Conservation (phyloP, 106 monocot species). For the Iris macrosiphon region DNA sequence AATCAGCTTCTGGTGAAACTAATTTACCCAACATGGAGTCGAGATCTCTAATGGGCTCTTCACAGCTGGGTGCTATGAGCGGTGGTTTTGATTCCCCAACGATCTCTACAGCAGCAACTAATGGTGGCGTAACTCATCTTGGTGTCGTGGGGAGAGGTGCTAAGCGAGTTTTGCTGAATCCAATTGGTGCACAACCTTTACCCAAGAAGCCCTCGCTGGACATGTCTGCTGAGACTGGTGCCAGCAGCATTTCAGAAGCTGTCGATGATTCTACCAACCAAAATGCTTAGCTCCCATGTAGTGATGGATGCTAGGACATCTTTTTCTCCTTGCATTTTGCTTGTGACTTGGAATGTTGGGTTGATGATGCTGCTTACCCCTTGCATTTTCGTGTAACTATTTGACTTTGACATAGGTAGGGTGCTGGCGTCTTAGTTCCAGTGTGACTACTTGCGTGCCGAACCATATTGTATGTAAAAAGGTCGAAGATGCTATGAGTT, state of each 20-base stretch:
- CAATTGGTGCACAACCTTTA: constrained; percentile 24
- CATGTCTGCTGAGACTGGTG: constrained; percentile 21
- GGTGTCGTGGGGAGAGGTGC: constrained; percentile 93
- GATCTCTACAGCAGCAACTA: constrained; percentile 41
- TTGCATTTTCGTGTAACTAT: too few species aligned
- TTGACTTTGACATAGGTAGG: too few species aligned
- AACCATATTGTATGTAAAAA: too few species aligned
- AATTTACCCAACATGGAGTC: background rate
- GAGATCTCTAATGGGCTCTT: constrained; percentile 25
- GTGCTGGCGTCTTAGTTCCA: too few species aligned
- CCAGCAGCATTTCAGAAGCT: constrained; percentile 13
- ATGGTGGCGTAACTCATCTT: constrained; percentile 56
- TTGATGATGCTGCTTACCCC: too few species aligned
- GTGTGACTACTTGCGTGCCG: too few species aligned
- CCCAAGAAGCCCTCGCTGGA: constrained; percentile 35
- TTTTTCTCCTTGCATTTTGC: too few species aligned
- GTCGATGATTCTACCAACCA: background rate
- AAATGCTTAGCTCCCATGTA: constrained; percentile 2
- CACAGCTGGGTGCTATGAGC: constrained; percentile 30
- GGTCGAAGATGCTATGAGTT: too few species aligned
- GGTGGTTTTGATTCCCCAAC: constrained; percentile 59
- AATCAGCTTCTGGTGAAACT: constrained; percentile 12
- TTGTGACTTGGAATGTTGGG: too few species aligned
- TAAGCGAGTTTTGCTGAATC: constrained; percentile 52
- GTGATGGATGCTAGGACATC: too few species aligned